Base-by-base conservation (phyloP, 2,329 filamentous ascomycete species). In the Ophiostoma himal-ulmi region DNA sequence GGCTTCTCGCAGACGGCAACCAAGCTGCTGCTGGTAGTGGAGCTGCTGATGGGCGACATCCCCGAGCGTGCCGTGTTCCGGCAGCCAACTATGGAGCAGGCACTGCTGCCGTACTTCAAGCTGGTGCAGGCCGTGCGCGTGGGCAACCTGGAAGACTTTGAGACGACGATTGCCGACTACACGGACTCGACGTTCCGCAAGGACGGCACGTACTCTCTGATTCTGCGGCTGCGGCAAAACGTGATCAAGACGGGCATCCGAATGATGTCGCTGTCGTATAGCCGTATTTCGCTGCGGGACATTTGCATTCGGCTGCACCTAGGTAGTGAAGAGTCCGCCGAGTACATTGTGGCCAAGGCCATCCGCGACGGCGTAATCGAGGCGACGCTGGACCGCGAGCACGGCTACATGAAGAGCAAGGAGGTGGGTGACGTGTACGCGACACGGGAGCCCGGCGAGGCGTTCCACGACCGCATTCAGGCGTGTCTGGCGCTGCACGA, bases 161-260 rank as follows among this genome's bases (percentile, higher is more conserved):
- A 97, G 80, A 92, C 89, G 75, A 89, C 91, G 64, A 94, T 98
- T 73, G 90, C 91, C 76, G 86, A 89, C 68, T 89, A 97, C 78
- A 89, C 90, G 71, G 88, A 91, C 64, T 54, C 66, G 41, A 90
- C 89, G 13, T 99, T 98, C 89, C 91, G 93, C 77, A 90, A 91
- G 75, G 95, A 99, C 78, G 92, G 92, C 71, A 98, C 94, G 26
- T 98, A 98, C 83, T 96, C 94, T 13, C 85, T 99, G 71, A 96
- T 98, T 76, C 86, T 98, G 73, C 94, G 95, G 73, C 86, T 99
- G 73, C 90, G 95, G 76, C 95, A 99, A 81, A 99, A 99, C 78
- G 95, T 99, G 78, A 98, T 99, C 88, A 97, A 97, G 85, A 99
- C 95, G 3, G 95, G 95, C 75, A 97, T 99, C 74, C 93, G 95